Percentiles rank a stretch among this genome's conserved stretches.
These are phyloP conservation scores for Ophiostoma sp. DNA, from an alignment of 2,329 filamentous ascomycete species.

Conservation along the genomic window DNA sequence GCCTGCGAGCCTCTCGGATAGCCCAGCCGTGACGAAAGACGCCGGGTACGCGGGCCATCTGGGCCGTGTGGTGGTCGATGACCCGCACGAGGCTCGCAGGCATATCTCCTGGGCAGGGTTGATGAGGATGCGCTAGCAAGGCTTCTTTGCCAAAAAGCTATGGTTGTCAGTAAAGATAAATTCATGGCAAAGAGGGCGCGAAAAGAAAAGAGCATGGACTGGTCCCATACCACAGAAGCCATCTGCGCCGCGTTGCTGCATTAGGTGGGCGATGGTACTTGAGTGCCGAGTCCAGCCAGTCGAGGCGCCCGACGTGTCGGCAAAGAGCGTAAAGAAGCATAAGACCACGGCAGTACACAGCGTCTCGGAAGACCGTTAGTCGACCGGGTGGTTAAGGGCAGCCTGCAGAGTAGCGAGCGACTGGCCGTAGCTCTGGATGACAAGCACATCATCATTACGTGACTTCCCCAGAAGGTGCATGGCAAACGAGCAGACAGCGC, in stretches of 20 bases:
- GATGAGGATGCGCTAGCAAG: background rate
- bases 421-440: constrained; percentile 38
- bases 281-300: constrained; percentile 39
- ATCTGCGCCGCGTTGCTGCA: constrained; percentile 37
- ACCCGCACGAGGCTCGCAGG: background rate
- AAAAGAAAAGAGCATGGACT: background rate
- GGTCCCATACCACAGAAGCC: constrained; percentile 26
- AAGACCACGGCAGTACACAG: constrained; percentile 37
- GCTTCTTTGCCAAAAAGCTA: background rate
- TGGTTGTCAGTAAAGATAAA: background rate
- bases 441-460: constrained; percentile 29
- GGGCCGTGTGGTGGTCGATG: background rate
- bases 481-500: constrained; percentile 36
- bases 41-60: background rate
- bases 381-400: constrained; percentile 35
- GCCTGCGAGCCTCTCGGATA: constrained; percentile 22
- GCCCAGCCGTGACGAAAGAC: background rate
- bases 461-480: constrained; percentile 38
- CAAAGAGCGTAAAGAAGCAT: constrained; percentile 41
- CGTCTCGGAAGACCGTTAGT: constrained; percentile 32
- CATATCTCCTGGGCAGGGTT: background rate
- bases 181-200: background rate
- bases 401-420: constrained; percentile 35
- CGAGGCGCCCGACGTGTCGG: constrained; percentile 35
- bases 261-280: constrained; percentile 36